Conservation (phyloP, 306 rosid genomes). For the Trichosanthes truncata region DNA sequence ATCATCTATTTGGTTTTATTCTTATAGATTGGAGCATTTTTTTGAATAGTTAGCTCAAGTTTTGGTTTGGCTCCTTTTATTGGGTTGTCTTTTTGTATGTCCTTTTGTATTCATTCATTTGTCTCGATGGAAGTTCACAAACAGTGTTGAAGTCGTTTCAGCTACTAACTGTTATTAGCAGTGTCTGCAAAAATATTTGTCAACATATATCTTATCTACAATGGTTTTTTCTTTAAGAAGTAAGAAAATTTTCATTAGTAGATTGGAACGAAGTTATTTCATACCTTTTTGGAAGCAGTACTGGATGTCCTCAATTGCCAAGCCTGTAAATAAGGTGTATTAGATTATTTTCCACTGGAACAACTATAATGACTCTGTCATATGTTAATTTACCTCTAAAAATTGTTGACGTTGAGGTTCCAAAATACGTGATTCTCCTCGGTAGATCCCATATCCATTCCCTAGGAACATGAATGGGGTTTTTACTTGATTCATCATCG, state of each 20-base stretch:
- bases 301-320: neutral
- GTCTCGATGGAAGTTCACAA: neutral
- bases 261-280: neutral
- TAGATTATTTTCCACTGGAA: neutral
- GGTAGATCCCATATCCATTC: slow-evolving; percentile 30
- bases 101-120: no score
- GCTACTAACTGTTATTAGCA: neutral
- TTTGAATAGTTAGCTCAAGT: neutral
- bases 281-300: slow-evolving; percentile 34
- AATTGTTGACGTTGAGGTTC: slow-evolving; percentile 32
- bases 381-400: slow-evolving; percentile 29
- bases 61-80: no score
- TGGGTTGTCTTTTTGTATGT: no score
- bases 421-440: slow-evolving; percentile 29
- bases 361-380: neutral
- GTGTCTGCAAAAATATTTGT: neutral
- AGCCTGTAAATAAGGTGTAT: slow-evolving; percentile 17
- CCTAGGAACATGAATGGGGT: slow-evolving; percentile 48
- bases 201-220: neutral
- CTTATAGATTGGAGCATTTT: neutral
- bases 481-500: slow-evolving; percentile 33
- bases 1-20: neutral
- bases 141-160: neutral
- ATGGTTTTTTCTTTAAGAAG: neutral
- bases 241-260: neutral